phyloP scores from a whole-genome alignment of 78 protist genomes.

The Diacronema lutheri region DNA sequence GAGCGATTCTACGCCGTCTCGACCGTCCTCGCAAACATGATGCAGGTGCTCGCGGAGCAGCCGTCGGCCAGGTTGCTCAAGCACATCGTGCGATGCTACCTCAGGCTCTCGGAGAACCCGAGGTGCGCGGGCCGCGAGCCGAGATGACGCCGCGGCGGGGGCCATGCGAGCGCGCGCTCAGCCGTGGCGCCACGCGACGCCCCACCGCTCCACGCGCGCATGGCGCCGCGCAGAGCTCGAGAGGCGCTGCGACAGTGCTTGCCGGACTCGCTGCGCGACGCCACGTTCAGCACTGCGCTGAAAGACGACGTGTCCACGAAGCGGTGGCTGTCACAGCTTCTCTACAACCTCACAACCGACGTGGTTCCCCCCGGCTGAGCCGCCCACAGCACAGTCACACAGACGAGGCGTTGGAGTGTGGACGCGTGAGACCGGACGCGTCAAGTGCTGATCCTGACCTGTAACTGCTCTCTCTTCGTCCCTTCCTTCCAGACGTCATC shows the following conservation, averaged over 20 bases:
- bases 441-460: too few relatives aligned
- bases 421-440: too few relatives aligned
- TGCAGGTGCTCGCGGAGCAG: constrained; percentile 26
- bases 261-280: constrained; percentile 57
- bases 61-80: constrained; percentile 47
- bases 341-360: constrained; percentile 25
- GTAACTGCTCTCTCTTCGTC: too few relatives aligned
- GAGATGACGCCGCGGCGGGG: too few relatives aligned
- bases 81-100: constrained; percentile 96
- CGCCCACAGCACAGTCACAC: too few relatives aligned
- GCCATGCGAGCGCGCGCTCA: too few relatives aligned
- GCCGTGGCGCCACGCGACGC: too few relatives aligned
- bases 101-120: constrained; percentile 87
- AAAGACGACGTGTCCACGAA: constrained; percentile 48
- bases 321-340: constrained; percentile 53
- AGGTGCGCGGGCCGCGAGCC: background rate
- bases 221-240: constrained; percentile 32
- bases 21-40: constrained; percentile 64
- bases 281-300: constrained; percentile 33
- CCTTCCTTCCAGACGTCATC: too few relatives aligned
- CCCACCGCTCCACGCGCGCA: too few relatives aligned
- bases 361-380: background rate
- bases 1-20: constrained; percentile 88
- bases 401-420: too few relatives aligned
- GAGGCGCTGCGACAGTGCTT: constrained; percentile 66